Evolutionary conservation across 768 basidiomycete species (phyloP).

Genomic region (Tylopilus subfusipes): DNA sequence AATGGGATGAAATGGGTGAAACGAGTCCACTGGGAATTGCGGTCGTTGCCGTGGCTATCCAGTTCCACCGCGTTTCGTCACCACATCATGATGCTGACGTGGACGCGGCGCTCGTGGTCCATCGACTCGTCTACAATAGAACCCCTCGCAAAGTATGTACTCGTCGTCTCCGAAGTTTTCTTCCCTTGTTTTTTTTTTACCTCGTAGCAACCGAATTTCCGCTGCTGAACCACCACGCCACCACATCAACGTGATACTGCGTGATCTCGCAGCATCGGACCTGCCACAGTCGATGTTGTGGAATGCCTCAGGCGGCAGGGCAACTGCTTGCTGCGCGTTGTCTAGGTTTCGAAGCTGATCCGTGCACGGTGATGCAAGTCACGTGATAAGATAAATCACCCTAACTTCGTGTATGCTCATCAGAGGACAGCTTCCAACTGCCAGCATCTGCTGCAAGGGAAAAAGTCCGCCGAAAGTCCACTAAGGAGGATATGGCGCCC

Average conservation of each 20-base stretch:
- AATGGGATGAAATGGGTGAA: slow-evolving; percentile 2
- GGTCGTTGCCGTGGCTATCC: slow-evolving; percentile 8
- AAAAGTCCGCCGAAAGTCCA: slow-evolving; percentile 8
- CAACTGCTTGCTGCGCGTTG: no score
- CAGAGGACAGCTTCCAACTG: not conserved
- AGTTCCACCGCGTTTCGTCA: not conserved
- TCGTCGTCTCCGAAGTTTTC: no score
- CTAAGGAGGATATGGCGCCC: not conserved
- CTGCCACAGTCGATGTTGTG: not conserved
- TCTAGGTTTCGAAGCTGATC: no score
- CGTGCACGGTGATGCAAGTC: not conserved
- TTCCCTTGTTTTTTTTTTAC: no score
- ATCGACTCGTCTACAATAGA: no score
- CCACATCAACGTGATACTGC: not conserved
- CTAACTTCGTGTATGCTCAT: not conserved
- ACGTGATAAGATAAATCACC: slow-evolving; percentile 1
- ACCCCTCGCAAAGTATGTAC: no score
- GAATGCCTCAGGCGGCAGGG: not conserved
- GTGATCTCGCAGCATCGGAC: not conserved
- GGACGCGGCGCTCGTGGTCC: not conserved
- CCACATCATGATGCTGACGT: not conserved
- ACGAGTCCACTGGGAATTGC: not conserved
- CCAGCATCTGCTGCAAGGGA: slow-evolving; percentile 10
- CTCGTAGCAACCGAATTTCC: not conserved
- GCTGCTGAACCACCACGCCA: not conserved